Conservation (phyloP, 805 yeast species). For the Candida railenensis region DNA sequence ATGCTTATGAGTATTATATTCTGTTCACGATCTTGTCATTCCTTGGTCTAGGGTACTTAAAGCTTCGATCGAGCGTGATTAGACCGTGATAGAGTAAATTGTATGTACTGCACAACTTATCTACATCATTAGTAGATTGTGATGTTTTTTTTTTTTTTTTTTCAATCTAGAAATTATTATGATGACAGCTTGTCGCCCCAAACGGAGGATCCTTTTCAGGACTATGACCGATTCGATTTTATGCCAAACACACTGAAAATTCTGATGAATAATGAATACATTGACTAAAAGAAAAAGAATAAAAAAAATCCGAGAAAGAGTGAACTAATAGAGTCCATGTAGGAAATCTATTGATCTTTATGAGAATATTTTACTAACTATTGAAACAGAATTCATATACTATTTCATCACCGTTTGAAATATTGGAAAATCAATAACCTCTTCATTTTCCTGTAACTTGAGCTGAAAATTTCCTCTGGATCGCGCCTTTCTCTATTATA, state of each 20-base stretch:
- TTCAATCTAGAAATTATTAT: slow-evolving; percentile 19
- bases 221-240: slow-evolving; percentile 68
- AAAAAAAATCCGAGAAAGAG: neutral
- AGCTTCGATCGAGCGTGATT: neutral
- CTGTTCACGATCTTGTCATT: slow-evolving; percentile 1
- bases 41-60: too few relatives aligned
- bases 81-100: slow-evolving; percentile 2
- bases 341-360: neutral
- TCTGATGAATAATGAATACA: slow-evolving; percentile 39
- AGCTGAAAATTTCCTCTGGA: too few relatives aligned
- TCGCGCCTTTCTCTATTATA: neutral
- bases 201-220: slow-evolving; percentile 61
- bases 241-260: slow-evolving; percentile 68
- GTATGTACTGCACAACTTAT: slow-evolving; percentile 1
- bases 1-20: too few relatives aligned
- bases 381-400: slow-evolving; percentile 1
- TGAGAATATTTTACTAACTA: slow-evolving; percentile 12
- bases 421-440: too few relatives aligned
- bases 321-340: neutral
- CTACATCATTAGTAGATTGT: too few relatives aligned
- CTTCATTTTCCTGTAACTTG: too few relatives aligned
- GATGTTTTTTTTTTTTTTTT: neutral
- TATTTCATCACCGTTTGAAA: too few relatives aligned
- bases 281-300: slow-evolving; percentile 6
- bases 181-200: slow-evolving; percentile 80